Evolutionary conservation across 2,329 filamentous ascomycete genomes (phyloP).

Genomic region (Tolypocladium capitatum): DNA sequence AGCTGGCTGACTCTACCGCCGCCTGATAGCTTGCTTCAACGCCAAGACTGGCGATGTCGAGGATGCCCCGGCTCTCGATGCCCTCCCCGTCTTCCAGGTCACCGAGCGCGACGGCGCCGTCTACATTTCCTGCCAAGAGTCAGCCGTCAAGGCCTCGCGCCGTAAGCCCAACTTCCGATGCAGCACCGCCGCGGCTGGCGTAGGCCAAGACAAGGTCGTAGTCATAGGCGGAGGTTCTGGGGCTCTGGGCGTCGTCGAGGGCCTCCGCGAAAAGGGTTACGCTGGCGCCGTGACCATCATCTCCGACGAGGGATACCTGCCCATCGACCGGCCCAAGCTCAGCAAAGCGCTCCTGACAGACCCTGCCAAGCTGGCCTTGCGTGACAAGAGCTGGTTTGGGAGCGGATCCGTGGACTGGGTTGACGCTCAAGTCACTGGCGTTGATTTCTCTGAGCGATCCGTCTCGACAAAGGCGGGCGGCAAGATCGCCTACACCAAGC

Average conservation of each 20-base stretch:
- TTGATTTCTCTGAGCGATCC: constrained; percentile 64
- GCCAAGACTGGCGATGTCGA: constrained; percentile 83
- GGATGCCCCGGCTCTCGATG: constrained; percentile 80
- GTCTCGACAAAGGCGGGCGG: constrained; percentile 64
- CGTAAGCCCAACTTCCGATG: constrained; percentile 65
- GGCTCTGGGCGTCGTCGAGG: constrained; percentile 68
- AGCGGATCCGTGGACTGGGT: constrained; percentile 43
- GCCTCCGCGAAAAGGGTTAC: constrained; percentile 70
- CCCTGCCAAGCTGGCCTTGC: constrained; percentile 60
- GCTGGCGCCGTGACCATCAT: constrained; percentile 70
- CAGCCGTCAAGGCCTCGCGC: constrained; percentile 61
- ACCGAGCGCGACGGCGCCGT: constrained; percentile 69
- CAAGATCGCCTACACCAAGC: constrained; percentile 67
- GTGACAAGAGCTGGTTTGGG: constrained; percentile 67
- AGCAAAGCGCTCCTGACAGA: constrained; percentile 88
- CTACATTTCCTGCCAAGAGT: constrained; percentile 71
- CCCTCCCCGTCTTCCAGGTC: constrained; percentile 72
- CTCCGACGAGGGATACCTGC: constrained; percentile 69
- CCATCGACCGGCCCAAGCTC: constrained; percentile 88
- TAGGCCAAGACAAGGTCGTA: constrained; percentile 54
- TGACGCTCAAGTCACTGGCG: constrained; percentile 50
- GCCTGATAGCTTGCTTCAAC: constrained; percentile 79
- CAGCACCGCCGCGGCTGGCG: constrained; percentile 30
- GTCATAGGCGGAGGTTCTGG: constrained; percentile 82
- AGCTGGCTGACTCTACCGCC: background rate